Conservation (phyloP, 2,329 filamentous ascomycete species). For the Neurospora sp. region DNA sequence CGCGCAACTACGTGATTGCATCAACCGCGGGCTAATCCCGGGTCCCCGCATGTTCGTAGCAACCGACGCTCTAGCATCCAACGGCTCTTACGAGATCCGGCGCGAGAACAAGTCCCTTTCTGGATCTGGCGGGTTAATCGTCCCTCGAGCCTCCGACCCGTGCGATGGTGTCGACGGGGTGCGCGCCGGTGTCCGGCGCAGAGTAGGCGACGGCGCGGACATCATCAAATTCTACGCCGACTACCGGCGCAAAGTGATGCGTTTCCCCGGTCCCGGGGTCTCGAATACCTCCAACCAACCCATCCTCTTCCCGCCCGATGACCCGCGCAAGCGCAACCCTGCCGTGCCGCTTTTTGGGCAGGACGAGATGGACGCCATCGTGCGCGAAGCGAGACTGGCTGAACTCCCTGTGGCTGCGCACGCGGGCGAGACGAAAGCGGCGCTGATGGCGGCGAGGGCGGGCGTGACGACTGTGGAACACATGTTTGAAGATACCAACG, state of each 20-base stretch:
- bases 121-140: slow-evolving; percentile 7
- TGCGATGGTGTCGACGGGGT: slow-evolving; percentile 39
- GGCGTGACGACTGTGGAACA: slow-evolving; percentile 41
- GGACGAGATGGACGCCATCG: slow-evolving; percentile 40
- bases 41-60: slow-evolving; percentile 48
- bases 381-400: slow-evolving; percentile 33
- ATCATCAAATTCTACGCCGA: slow-evolving; percentile 44
- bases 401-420: slow-evolving; percentile 34
- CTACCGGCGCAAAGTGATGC: slow-evolving; percentile 33
- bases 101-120: slow-evolving; percentile 31
- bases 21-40: slow-evolving; percentile 43
- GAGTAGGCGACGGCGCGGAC: slow-evolving; percentile 38
- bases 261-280: slow-evolving; percentile 26
- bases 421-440: slow-evolving; percentile 30
- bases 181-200: slow-evolving; percentile 34
- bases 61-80: slow-evolving; percentile 39
- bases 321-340: slow-evolving; percentile 25
- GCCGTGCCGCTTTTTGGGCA: slow-evolving; percentile 35
- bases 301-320: slow-evolving; percentile 26
- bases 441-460: slow-evolving; percentile 35
- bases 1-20: slow-evolving; percentile 39
- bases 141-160: slow-evolving; percentile 30
- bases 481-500: slow-evolving; percentile 18
- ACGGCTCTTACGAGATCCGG: slow-evolving; percentile 38
- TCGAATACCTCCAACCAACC: slow-evolving; percentile 8